Conservation (phyloP, 345 rosid genomes). For the Populus euphratica region DNA sequence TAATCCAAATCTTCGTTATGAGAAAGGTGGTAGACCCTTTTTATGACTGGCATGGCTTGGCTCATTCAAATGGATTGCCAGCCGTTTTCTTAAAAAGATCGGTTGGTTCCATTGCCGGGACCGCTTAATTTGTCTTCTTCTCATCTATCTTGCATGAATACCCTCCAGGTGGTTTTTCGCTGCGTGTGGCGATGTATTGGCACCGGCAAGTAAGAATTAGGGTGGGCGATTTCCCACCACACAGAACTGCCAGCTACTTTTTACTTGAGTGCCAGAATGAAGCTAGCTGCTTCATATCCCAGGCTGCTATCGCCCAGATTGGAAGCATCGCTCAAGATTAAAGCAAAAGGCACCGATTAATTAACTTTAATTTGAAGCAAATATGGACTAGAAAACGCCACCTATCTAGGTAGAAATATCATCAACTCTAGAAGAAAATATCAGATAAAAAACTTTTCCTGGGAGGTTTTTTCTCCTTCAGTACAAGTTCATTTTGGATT, state of each 20-base stretch:
- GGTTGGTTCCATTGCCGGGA: neutral
- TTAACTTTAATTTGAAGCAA: neutral
- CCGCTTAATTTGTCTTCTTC: constrained; percentile 7
- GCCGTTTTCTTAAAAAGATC: neutral
- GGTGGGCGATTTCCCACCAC: neutral
- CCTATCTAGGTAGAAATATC: no score
- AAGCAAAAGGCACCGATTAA: neutral
- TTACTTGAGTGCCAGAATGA: neutral
- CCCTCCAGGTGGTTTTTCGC: neutral
- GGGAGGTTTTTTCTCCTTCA: neutral
- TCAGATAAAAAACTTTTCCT: neutral
- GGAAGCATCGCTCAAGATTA: neutral
- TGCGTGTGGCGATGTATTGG: neutral
- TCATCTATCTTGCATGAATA: neutral
- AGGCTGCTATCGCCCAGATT: neutral
- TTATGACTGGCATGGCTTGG: neutral
- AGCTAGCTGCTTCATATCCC: neutral
- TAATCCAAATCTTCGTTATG: neutral
- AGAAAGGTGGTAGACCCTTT: constrained; percentile 11
- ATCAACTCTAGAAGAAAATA: neutral
- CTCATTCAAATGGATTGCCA: constrained; percentile 3
- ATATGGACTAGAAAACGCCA: neutral
- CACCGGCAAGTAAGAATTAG: neutral
- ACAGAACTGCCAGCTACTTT: neutral
- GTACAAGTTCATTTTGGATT: neutral